Percentiles rank a stretch among this genome's conserved stretches.
These are phyloP conservation scores for Ogataea salicorniae DNA, from an alignment of 805 yeast genomes.

Conservation along the genomic window DNA sequence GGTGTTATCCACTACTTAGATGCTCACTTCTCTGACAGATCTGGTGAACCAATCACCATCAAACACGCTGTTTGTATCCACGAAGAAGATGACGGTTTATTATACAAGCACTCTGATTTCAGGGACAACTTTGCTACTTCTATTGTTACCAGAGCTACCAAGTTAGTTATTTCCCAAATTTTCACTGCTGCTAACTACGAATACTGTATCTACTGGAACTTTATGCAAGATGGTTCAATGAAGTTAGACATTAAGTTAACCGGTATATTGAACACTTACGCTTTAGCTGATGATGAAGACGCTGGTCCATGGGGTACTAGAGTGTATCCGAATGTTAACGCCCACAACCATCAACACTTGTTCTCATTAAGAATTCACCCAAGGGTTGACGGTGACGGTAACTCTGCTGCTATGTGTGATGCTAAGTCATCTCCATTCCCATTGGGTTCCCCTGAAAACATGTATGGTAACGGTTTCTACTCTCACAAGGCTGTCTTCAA, in stretches of 20 bases:
- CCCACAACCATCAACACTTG: conserved; percentile 84
- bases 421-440: conserved; percentile 55
- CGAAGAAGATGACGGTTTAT: conserved; percentile 78
- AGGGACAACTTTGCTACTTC: conserved; percentile 75
- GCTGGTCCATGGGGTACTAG: conserved; percentile 75
- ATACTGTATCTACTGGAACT: conserved; percentile 78
- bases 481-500: conserved; percentile 62
- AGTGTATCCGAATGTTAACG: conserved; percentile 76
- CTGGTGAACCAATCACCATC: conserved; percentile 64
- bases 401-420: conserved; percentile 66
- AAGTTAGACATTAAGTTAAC: conserved; percentile 75
- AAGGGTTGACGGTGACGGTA: conserved; percentile 73
- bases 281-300: conserved; percentile 59
- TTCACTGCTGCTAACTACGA: conserved; percentile 86
- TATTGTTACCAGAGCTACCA: conserved; percentile 70
- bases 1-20: conserved; percentile 81
- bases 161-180: conserved; percentile 69
- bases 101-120: conserved; percentile 80
- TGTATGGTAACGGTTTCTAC: conserved; percentile 74
- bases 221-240: conserved; percentile 80
- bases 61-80: conserved; percentile 80
- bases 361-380: conserved; percentile 77
- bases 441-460: conserved; percentile 62
- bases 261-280: conserved; percentile 74
- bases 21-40: conserved; percentile 65